Evolutionary conservation across 2,329 filamentous ascomycete species (phyloP).

Genomic region (Metarhizium humberi): DNA sequence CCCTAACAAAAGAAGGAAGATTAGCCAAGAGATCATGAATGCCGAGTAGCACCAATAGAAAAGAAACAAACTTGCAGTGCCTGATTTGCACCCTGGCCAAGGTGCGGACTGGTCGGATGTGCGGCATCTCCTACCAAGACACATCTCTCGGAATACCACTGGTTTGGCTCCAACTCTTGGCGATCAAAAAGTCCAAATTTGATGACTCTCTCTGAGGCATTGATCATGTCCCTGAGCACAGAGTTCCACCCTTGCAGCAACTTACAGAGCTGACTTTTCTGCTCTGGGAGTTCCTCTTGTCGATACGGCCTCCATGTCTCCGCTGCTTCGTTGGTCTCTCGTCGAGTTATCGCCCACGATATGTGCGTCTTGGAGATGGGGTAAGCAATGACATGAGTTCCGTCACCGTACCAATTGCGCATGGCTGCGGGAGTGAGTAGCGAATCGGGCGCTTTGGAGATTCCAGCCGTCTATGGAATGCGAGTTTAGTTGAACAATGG

Average conservation of each 20-base stretch:
- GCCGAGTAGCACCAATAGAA: neutral
- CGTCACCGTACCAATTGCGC: slow-evolving; percentile 16
- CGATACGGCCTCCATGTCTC: slow-evolving; percentile 15
- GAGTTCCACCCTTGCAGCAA: slow-evolving; percentile 12
- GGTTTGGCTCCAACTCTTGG: slow-evolving; percentile 10
- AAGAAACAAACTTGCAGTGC: slow-evolving; percentile 8
- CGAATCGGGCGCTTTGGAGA: slow-evolving; percentile 10
- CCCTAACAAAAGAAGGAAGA: neutral
- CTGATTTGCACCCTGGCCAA: slow-evolving; percentile 17
- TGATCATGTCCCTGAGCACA: slow-evolving; percentile 10
- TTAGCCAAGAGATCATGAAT: neutral
- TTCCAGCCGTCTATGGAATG: slow-evolving; percentile 11
- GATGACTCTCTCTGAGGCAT: slow-evolving; percentile 13
- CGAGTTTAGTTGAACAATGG: neutral
- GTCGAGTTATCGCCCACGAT: slow-evolving; percentile 16
- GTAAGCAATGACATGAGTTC: slow-evolving; percentile 15
- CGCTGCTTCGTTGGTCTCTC: slow-evolving; percentile 11
- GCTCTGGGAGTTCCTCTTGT: slow-evolving; percentile 9
- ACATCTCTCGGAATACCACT: slow-evolving; percentile 14
- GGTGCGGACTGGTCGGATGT: slow-evolving; percentile 16
- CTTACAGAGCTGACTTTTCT: slow-evolving; percentile 8
- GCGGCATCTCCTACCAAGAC: slow-evolving; percentile 15
- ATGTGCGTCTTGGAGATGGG: slow-evolving; percentile 11
- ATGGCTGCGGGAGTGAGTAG: slow-evolving; percentile 8
- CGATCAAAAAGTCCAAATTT: slow-evolving; percentile 19